A percentile compares a stretch with the other conserved stretches of the same genome.
These are phyloP conservation scores for Suhomyces choctaworum DNA, from an alignment of 1,139 yeast genomes.

Conservation along the genomic window DNA sequence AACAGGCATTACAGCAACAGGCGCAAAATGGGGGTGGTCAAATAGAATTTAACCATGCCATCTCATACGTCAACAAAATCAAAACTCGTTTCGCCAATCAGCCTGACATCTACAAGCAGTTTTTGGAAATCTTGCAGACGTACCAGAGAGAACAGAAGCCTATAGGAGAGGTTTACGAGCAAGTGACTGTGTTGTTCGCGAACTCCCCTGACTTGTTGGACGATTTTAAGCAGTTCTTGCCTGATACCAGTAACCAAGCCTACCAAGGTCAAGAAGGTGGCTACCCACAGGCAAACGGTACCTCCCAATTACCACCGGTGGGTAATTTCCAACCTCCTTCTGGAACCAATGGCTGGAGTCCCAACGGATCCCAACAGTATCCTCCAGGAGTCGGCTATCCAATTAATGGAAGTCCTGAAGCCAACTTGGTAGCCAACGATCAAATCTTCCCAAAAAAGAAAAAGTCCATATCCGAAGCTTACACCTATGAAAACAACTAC, in stretches of 20 bases:
- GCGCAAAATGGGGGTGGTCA: constrained; percentile 59
- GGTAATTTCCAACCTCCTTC: constrained; percentile 91
- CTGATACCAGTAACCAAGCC: constrained; percentile 67
- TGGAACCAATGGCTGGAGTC: constrained; percentile 35
- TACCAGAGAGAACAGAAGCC: constrained; percentile 96
- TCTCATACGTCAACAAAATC: constrained; percentile 91
- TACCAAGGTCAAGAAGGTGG: constrained; percentile 20
- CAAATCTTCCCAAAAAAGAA: constrained; percentile 23
- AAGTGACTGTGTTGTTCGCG: constrained; percentile 83
- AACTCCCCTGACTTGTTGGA: constrained; percentile 93
- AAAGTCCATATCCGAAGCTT: constrained; percentile 33
- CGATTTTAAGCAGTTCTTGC: constrained; percentile 92
- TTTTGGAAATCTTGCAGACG: constrained; percentile 91
- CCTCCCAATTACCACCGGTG: constrained; percentile 82
- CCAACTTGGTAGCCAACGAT: constrained; percentile 14
- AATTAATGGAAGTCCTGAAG: constrained; percentile 8
- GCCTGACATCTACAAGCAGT: constrained; percentile 94
- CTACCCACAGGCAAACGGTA: constrained; percentile 28
- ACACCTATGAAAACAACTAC: constrained; percentile 33
- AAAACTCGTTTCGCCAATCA: constrained; percentile 91
- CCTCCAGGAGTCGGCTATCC: constrained; percentile 13
- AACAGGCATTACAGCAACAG: constrained; percentile 32
- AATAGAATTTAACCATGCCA: constrained; percentile 95
- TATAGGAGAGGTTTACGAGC: constrained; percentile 90
- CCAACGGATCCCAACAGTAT: constrained; percentile 20